Percentiles rank a stretch among this genome's conserved stretches.
These are phyloP conservation scores for Podaxis sp. DNA, from an alignment of 768 basidiomycete genomes.

Conservation along the genomic window DNA sequence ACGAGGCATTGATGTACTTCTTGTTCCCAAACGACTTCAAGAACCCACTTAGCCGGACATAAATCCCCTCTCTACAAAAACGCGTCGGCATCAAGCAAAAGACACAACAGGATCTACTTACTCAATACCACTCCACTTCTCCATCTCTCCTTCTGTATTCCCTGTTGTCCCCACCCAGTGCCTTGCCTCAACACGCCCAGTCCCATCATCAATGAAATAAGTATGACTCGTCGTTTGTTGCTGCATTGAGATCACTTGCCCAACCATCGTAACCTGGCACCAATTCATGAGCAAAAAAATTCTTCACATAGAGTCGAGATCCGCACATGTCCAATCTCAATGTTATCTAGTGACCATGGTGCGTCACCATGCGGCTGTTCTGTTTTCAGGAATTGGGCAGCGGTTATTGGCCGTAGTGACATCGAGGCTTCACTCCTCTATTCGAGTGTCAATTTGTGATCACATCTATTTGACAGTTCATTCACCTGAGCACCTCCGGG, in stretches of 20 bases:
- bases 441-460: background rate
- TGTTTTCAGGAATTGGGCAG: slow-evolving; percentile 73
- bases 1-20: slow-evolving; percentile 76
- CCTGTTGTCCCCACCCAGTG: slow-evolving; percentile 72
- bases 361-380: slow-evolving; percentile 86
- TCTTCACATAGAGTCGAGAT: background rate
- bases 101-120: slow-evolving; percentile 21
- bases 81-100: background rate
- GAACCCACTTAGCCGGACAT: slow-evolving; percentile 78
- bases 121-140: slow-evolving; percentile 49
- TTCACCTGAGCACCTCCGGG: slow-evolving; percentile 55
- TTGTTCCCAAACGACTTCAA: slow-evolving; percentile 83
- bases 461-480: background rate
- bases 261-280: slow-evolving; percentile 27
- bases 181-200: slow-evolving; percentile 73
- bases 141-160: slow-evolving; percentile 52
- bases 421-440: slow-evolving; percentile 40
- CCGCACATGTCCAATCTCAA: slow-evolving; percentile 76
- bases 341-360: slow-evolving; percentile 82
- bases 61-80: slow-evolving; percentile 61
- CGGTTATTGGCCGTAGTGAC: slow-evolving; percentile 66
- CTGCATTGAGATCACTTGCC: slow-evolving; percentile 64
- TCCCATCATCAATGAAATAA: slow-evolving; percentile 85
- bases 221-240: slow-evolving; percentile 78
- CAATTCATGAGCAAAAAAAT: slow-evolving; percentile 8